phyloP scores from a whole-genome alignment of 768 basidiomycete species.

The Naganishia kalamii region DNA sequence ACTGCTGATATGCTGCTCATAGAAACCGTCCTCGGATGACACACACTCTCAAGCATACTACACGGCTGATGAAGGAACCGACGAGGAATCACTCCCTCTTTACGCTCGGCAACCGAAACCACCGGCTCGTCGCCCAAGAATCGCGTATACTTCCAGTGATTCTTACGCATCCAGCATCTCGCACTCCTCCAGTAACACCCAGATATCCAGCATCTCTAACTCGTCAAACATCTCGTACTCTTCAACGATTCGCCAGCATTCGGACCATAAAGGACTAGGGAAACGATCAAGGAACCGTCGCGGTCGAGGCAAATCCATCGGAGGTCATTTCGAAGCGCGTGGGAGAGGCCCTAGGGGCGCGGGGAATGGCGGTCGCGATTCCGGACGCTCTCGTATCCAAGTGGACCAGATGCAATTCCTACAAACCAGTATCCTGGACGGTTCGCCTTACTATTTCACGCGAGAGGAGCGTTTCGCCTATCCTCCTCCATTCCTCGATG shows the following conservation, averaged over 20 bases:
- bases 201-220: too few species aligned
- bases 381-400: neutral
- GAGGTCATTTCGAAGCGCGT: too few species aligned
- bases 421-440: neutral
- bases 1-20: too few species aligned
- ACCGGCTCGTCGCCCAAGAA: neutral
- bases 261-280: too few species aligned
- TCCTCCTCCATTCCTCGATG: neutral
- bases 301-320: too few species aligned
- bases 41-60: neutral
- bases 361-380: neutral
- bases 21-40: neutral
- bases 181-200: too few species aligned
- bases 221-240: too few species aligned
- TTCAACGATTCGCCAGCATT: too few species aligned
- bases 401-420: neutral
- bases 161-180: too few species aligned
- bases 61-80: neutral
- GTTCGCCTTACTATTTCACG: slow-evolving; percentile 4
- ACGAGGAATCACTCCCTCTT: neutral
- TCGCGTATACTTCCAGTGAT: too few species aligned
- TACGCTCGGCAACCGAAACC: neutral
- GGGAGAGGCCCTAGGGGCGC: neutral
- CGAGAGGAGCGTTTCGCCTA: neutral
- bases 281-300: too few species aligned